Evolutionary conservation across 1,284 basidiomycete species (phyloP), one percentile per base, ranked within the genome.

Genomic region (Gymnopus androsaceus): DNA sequence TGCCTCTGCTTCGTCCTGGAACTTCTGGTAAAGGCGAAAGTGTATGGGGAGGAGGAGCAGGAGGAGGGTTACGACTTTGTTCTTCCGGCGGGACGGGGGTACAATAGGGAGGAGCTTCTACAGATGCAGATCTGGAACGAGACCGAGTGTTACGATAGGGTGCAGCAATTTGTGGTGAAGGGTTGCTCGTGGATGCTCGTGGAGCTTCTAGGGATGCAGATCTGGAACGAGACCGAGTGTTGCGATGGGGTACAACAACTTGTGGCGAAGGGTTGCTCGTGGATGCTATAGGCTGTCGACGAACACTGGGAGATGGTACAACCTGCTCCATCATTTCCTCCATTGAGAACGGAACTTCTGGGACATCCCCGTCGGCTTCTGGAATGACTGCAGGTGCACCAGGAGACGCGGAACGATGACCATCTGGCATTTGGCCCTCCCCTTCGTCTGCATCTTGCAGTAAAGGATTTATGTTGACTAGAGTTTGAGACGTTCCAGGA

Each of bases 131-230:
- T n/a, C 48, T 21, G 17, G 55, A 47, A 25, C 55, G 49, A 40
- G 41, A 27, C 9, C 55, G 55, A 12, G 55, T 57, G 37, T 52
- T 52, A 30, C 36, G 50, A 33, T 45, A 52, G 11, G 42, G 42
- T 5, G 41, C n/a, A 27, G 41, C 15, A 27, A 28, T 25, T 1
- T 46, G 25, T 12, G 19, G 17, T 46, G 25, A 28, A 44, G 9
- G 14, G n/a, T 44, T 5, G 45, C 4, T 17, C 19, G 38, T 40
- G 4, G 11, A 21, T 14, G n/a, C 37, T 17, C 5, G 8, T 17
- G 37, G 6, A 17, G 15, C 19, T 21, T 40, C 9, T 15, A 14
- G 41, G 41, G 2, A 27, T 42, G 3, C 11, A 7, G 23, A 14
- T 21, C 15, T 42, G 23, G 21, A 42, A 15, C 7, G 41, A 14